Evolutionary conservation across 2,329 filamentous ascomycete genomes (phyloP).

Genomic region (Ascochyta viciae-villosae): DNA sequence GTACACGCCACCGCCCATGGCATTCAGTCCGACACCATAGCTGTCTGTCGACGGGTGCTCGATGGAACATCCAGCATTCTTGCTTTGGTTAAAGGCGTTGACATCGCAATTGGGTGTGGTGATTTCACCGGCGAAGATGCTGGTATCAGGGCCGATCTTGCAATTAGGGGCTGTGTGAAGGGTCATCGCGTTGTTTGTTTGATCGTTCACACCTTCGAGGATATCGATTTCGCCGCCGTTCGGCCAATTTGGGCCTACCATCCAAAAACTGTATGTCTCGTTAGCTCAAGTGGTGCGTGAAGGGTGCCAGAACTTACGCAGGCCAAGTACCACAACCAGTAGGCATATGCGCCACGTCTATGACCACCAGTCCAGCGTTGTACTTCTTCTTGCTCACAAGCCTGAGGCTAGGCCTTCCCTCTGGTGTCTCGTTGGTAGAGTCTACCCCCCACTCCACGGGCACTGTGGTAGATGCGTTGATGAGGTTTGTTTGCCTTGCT

Average conservation of each 20-base stretch:
- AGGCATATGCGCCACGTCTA: conserved; percentile 61
- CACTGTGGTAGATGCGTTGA: conserved; percentile 41
- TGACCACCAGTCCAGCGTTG: conserved; percentile 56
- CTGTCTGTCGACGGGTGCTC: conserved; percentile 48
- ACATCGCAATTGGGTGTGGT: conserved; percentile 59
- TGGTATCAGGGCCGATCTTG: conserved; percentile 44
- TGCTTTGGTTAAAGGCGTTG: conserved; percentile 47
- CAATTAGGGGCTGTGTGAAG: conserved; percentile 57
- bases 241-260: conserved; percentile 42
- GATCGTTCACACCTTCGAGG: conserved; percentile 56
- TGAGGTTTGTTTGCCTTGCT: conserved; percentile 51
- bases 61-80: conserved; percentile 54
- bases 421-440: conserved; percentile 43
- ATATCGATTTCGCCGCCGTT: conserved; percentile 58
- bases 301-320: conserved; percentile 39
- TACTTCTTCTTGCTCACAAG: conserved; percentile 57
- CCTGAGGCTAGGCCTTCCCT: conserved; percentile 56
- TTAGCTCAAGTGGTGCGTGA: conserved; percentile 12
- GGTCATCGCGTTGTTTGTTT: conserved; percentile 53
- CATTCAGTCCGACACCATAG: conserved; percentile 64
- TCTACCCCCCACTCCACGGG: conserved; percentile 58
- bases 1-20: conserved; percentile 54
- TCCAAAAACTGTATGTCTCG: conserved; percentile 38
- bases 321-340: conserved; percentile 61
- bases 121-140: conserved; percentile 58